Conservation (phyloP, 2,329 filamentous ascomycete genomes). For the Alternaria sp. region DNA sequence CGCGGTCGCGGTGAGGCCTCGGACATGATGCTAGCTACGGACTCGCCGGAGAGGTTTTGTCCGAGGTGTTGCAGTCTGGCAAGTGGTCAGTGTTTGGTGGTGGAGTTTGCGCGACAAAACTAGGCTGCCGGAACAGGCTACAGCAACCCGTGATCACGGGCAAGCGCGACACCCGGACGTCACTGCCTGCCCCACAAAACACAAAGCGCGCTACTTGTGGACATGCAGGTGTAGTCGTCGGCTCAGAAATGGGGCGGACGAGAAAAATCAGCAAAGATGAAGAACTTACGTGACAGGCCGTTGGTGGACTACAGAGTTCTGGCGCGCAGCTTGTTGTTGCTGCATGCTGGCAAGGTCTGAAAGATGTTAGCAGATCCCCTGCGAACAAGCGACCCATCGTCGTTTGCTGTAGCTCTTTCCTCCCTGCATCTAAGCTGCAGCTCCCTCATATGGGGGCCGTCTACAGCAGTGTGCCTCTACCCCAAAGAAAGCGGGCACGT, state of each 20-base stretch:
- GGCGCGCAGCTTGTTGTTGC: constrained; percentile 52
- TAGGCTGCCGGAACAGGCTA: constrained; percentile 24
- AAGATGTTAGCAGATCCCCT: constrained; percentile 5
- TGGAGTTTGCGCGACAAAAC: constrained; percentile 11
- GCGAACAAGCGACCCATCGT: neutral
- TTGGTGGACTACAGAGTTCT: constrained; percentile 41
- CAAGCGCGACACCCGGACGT: constrained; percentile 18
- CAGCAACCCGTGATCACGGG: constrained; percentile 24
- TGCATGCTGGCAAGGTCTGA: constrained; percentile 57
- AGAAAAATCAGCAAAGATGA: neutral
- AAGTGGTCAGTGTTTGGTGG: constrained; percentile 13
- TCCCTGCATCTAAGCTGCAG: neutral
- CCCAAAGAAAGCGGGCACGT: constrained; percentile 25
- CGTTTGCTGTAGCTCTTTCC: neutral
- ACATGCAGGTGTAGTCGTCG: neutral
- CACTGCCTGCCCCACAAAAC: constrained; percentile 5
- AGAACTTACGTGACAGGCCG: constrained; percentile 47
- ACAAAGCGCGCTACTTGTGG: neutral
- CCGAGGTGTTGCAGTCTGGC: constrained; percentile 40
- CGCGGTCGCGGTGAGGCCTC: constrained; percentile 55
- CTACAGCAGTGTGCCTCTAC: neutral
- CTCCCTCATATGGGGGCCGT: neutral
- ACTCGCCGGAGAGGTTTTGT: constrained; percentile 51
- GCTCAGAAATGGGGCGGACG: neutral
- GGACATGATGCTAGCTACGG: constrained; percentile 56